phyloP scores from a whole-genome alignment of 164 flowering plant genomes.

The Paratinospora sagittata region DNA sequence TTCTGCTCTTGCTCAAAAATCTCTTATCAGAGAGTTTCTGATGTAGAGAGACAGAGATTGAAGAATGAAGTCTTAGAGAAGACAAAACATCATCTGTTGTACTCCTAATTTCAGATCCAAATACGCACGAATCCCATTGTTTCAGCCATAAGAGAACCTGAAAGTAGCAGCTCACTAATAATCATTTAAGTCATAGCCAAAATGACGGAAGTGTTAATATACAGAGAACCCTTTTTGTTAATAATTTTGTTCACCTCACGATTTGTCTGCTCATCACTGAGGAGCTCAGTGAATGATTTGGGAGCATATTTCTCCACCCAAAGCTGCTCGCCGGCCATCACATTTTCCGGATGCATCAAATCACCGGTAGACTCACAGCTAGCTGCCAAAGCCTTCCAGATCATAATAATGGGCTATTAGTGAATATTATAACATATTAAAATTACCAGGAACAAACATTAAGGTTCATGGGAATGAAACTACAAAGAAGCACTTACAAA shows the following conservation, averaged over 20 bases:
- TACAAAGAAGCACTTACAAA: neutral
- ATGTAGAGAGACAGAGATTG: conserved; percentile 43
- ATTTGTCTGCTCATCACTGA: conserved; percentile 95
- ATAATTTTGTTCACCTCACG: conserved; percentile 57
- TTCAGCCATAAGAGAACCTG: conserved; percentile 95
- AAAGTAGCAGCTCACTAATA: conserved; percentile 7
- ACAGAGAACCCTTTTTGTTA: neutral
- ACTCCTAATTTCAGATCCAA: conserved; percentile 82
- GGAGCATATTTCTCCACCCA: conserved; percentile 99
- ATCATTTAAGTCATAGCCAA: neutral
- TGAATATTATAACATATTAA: neutral
- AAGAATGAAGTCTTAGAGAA: conserved; percentile 74
- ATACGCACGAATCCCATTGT: conserved; percentile 95
- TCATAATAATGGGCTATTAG: conserved; percentile 8
- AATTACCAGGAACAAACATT: neutral
- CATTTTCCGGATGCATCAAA: conserved; percentile 22
- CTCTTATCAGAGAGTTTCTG: conserved; percentile 33
- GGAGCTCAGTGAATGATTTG: conserved; percentile 88
- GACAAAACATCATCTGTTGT: conserved; percentile 79
- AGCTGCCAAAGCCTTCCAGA: conserved; percentile 58
- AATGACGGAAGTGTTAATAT: neutral
- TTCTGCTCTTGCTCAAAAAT: conserved; percentile 37
- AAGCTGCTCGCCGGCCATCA: conserved; percentile 54
- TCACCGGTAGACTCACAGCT: conserved; percentile 43
- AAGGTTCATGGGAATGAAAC: neutral